These are phyloP conservation scores for Rhizomucor miehei DNA, from an alignment of 371 early-diverging fungal genomes.

Conservation along the genomic window DNA sequence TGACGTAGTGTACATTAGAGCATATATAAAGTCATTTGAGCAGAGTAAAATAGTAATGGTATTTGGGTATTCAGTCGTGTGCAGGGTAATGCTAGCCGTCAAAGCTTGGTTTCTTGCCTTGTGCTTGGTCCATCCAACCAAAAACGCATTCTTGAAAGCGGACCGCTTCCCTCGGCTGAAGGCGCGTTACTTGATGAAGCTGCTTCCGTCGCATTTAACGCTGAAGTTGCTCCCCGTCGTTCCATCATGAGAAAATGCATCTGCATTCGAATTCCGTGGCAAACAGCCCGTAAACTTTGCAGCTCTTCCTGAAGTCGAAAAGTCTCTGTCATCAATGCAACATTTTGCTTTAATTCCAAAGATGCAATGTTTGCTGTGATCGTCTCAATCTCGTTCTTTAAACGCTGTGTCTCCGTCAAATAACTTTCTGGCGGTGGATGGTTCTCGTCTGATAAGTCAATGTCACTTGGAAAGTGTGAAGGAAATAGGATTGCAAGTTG, in stretches of 20 bases:
- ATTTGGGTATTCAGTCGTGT: too few relatives aligned
- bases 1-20: too few relatives aligned
- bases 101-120: conserved; percentile 43
- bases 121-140: conserved; percentile 19
- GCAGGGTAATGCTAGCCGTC: not conserved
- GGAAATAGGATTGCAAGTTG: conserved; percentile 41
- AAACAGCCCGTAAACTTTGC: conserved; percentile 58
- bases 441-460: conserved; percentile 23
- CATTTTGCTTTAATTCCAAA: conserved; percentile 65
- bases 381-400: conserved; percentile 58
- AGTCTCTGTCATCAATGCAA: conserved; percentile 69
- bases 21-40: too few relatives aligned
- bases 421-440: conserved; percentile 17
- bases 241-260: conserved; percentile 67
- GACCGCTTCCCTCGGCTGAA: conserved; percentile 12
- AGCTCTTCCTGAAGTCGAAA: conserved; percentile 69
- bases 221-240: conserved; percentile 23
- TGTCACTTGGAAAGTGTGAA: conserved; percentile 24
- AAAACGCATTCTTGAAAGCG: not conserved
- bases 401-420: conserved; percentile 50
- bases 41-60: too few relatives aligned
- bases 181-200: conserved; percentile 12
- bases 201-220: conserved; percentile 3
- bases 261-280: conserved; percentile 67
- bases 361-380: conserved; percentile 56